phyloP scores from a whole-genome alignment of 2,329 filamentous ascomycete species.

The Aspergillus novofumigatus region DNA sequence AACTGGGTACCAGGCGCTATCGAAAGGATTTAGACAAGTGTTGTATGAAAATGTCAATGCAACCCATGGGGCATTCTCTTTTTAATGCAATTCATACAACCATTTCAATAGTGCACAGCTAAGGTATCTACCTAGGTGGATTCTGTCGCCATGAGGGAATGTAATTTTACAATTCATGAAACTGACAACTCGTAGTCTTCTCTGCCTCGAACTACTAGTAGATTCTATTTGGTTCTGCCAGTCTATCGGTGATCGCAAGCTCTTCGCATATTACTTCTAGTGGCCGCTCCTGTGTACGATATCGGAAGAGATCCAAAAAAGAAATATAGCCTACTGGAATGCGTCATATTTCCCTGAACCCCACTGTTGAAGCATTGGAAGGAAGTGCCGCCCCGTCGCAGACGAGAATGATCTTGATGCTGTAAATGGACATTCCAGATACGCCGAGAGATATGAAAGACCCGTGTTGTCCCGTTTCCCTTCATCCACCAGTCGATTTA shows the following conservation, averaged over 20 bases:
- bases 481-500: background rate
- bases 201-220: background rate
- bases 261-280: background rate
- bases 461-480: conserved; percentile 1
- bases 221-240: background rate
- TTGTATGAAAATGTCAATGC: background rate
- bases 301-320: background rate
- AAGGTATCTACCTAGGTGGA: background rate
- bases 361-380: conserved; percentile 15
- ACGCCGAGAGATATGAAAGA: conserved; percentile 23
- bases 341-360: conserved; percentile 16
- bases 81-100: background rate
- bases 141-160: background rate
- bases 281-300: conserved; percentile 6
- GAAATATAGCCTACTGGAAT: conserved; percentile 9
- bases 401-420: conserved; percentile 14
- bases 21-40: no score
- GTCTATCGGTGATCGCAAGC: background rate
- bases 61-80: background rate
- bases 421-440: conserved; percentile 18
- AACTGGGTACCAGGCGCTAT: background rate
- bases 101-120: background rate
- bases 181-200: background rate
- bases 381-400: conserved; percentile 9
- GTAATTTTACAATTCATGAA: background rate